These are phyloP conservation scores for Candida arabinofermentans DNA, from an alignment of 805 yeast genomes.

Conservation along the genomic window DNA sequence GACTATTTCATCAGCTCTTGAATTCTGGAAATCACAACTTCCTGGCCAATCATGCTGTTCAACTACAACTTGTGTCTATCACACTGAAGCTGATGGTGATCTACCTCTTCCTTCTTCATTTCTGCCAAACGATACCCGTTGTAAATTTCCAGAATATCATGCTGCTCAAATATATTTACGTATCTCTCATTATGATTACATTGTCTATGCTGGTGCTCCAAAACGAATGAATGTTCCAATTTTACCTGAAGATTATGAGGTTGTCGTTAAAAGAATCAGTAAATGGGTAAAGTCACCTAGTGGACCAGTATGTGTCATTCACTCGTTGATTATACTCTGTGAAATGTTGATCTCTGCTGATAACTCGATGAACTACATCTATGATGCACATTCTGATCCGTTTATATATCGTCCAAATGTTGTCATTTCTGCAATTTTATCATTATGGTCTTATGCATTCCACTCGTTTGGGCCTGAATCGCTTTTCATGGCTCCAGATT, in stretches of 20 bases:
- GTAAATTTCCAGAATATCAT: constrained; percentile 63
- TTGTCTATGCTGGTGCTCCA: constrained; percentile 75
- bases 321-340: constrained; percentile 51
- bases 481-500: constrained; percentile 19
- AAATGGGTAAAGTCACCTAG: constrained; percentile 42
- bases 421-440: constrained; percentile 33
- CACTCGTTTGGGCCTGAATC: constrained; percentile 47
- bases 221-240: constrained; percentile 64
- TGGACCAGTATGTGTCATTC: constrained; percentile 48
- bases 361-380: constrained; percentile 23
- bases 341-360: constrained; percentile 46
- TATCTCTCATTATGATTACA: constrained; percentile 67
- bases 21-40: constrained; percentile 52
- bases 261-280: constrained; percentile 41
- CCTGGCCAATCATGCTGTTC: constrained; percentile 20
- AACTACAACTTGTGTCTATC: constrained; percentile 13
- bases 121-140: constrained; percentile 32
- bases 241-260: constrained; percentile 45
- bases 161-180: constrained; percentile 62
- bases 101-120: constrained; percentile 8
- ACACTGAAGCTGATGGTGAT: constrained; percentile 4
- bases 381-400: constrained; percentile 34
- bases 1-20: constrained; percentile 56
- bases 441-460: constrained; percentile 47
- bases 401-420: constrained; percentile 33